phyloP scores from a whole-genome alignment of 805 yeast species.

The Kurtzmaniella fragi region DNA sequence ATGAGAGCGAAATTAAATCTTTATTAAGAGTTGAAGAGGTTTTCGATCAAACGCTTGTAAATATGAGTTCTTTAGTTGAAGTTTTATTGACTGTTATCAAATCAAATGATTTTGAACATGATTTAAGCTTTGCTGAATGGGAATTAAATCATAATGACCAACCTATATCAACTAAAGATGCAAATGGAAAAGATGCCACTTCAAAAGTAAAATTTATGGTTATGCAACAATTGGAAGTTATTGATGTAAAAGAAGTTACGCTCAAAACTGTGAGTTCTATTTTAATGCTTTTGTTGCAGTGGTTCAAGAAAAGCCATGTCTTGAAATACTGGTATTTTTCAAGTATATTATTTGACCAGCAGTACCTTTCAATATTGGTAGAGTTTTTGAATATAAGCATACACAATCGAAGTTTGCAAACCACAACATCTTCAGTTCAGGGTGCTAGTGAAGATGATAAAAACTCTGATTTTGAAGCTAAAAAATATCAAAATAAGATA shows the following conservation, averaged over 20 bases:
- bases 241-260: slow-evolving; percentile 57
- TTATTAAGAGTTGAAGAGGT: slow-evolving; percentile 56
- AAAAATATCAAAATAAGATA: slow-evolving; percentile 33
- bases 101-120: slow-evolving; percentile 38
- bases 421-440: slow-evolving; percentile 6
- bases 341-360: slow-evolving; percentile 69
- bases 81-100: slow-evolving; percentile 63
- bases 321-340: slow-evolving; percentile 73
- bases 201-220: slow-evolving; percentile 18
- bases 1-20: slow-evolving; percentile 31
- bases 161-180: slow-evolving; percentile 5
- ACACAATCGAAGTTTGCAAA: slow-evolving; percentile 30
- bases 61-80: slow-evolving; percentile 58
- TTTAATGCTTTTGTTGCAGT: slow-evolving; percentile 50
- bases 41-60: slow-evolving; percentile 48
- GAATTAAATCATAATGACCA: slow-evolving; percentile 25
- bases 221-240: slow-evolving; percentile 46
- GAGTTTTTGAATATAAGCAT: slow-evolving; percentile 31
- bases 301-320: slow-evolving; percentile 79
- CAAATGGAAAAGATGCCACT: too few relatives aligned
- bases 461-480: slow-evolving; percentile 24
- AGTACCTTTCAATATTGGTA: slow-evolving; percentile 36
- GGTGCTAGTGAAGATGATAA: slow-evolving; percentile 7
- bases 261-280: slow-evolving; percentile 56
- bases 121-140: slow-evolving; percentile 29